These are phyloP conservation scores for Phytophthora cryptogea DNA, from an alignment of 352 stramenopile species.

Conservation along the genomic window DNA sequence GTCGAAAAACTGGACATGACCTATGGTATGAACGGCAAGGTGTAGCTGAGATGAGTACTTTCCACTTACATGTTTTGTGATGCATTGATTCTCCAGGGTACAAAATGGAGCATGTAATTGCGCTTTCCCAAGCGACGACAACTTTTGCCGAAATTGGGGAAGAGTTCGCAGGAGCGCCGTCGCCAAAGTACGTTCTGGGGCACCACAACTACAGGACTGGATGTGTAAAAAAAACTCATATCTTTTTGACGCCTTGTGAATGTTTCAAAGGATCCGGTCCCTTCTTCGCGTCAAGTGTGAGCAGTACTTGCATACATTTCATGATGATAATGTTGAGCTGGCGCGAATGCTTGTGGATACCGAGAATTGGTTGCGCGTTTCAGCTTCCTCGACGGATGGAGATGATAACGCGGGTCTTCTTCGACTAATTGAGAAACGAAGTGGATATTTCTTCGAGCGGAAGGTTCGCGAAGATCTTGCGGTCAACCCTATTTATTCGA, in stretches of 20 bases:
- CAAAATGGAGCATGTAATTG: constrained; percentile 90
- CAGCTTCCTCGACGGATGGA: constrained; percentile 49
- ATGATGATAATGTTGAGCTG: constrained; percentile 85
- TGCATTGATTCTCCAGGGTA: constrained; percentile 46
- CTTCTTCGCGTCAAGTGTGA: constrained; percentile 80
- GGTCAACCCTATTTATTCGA: constrained; percentile 66
- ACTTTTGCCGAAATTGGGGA: constrained; percentile 84
- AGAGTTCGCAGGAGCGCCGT: constrained; percentile 79
- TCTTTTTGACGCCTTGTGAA: neutral
- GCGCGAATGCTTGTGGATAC: constrained; percentile 85
- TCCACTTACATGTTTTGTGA: constrained; percentile 12
- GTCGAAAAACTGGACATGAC: constrained; percentile 74
- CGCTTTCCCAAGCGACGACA: constrained; percentile 72
- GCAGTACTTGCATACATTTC: constrained; percentile 78
- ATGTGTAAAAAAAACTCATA: neutral
- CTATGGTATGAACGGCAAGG: constrained; percentile 46
- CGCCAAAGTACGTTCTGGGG: constrained; percentile 53
- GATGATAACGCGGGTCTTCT: constrained; percentile 54
- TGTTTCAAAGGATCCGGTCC: constrained; percentile 51
- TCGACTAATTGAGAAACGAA: constrained; percentile 77
- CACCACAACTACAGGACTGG: constrained; percentile 9
- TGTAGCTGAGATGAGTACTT: neutral
- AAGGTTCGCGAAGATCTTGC: constrained; percentile 49
- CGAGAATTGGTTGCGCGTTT: constrained; percentile 83
- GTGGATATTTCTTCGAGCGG: constrained; percentile 66